Evolutionary conservation across 169 alveolate species (phyloP).

Genomic region (Toxoplasma gondii): DNA sequence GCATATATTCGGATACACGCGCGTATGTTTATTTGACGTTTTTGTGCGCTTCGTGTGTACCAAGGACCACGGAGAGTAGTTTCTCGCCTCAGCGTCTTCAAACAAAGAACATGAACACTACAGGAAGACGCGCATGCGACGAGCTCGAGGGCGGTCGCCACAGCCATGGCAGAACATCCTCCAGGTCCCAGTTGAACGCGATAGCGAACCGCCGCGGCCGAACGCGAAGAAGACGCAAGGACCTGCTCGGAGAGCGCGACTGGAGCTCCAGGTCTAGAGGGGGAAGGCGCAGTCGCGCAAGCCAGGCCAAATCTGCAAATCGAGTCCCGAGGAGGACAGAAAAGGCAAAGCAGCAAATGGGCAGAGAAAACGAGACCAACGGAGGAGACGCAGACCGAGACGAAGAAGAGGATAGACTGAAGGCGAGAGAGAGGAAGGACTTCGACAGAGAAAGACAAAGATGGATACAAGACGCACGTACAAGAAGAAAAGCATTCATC

Average conservation of each 20-base stretch:
- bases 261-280: too few species aligned
- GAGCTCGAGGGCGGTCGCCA: background rate
- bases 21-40: too few species aligned
- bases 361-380: background rate
- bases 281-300: too few species aligned
- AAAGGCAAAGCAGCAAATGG: background rate
- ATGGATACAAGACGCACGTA: too few species aligned
- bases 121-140: constrained; percentile 54
- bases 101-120: constrained; percentile 48
- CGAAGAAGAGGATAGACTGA: too few species aligned
- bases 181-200: background rate
- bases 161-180: background rate
- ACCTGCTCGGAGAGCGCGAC: background rate
- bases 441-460: too few species aligned
- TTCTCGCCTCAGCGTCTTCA: constrained; percentile 31
- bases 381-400: background rate
- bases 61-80: constrained; percentile 11
- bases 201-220: background rate
- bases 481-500: too few species aligned
- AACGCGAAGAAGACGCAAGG: background rate
- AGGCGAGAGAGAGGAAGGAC: too few species aligned
- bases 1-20: too few species aligned
- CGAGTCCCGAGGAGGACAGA: too few species aligned
- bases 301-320: too few species aligned
- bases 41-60: background rate